Evolutionary conservation across 1,284 basidiomycete genomes (phyloP), one percentile per base, ranked within the genome.

Genomic region (Rhizoctonia solani): DNA sequence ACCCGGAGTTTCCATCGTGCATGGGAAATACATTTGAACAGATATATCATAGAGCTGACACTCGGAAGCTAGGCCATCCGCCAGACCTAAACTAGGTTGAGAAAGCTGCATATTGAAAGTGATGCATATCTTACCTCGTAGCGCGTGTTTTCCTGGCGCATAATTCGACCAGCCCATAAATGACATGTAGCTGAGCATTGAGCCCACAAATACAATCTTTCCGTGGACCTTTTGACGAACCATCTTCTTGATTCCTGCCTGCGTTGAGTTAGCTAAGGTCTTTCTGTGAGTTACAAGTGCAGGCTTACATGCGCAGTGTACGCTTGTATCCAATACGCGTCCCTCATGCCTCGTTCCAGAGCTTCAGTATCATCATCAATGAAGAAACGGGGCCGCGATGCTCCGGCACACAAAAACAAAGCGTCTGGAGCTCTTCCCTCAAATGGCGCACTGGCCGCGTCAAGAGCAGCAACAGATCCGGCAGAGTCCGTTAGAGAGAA

Each of bases 91-190:
- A 37, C 21, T 4, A 21, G 3, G 68, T 70, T 78, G 75, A 74
- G 54, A 13, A n/a, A 19, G 25, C 2, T 30, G 8, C n/a, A 30
- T 19, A 27, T 16, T 16, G 47, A 32, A n/a, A 44, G 5, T 41
- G 27, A 8, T 42, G n/a, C 16, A 14, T 21, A 5, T 68, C 74
- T 54, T 72, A 92, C 93, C 95, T 79, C 94, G 81, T 14, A 98
- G 77, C 9, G 96, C 96, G 73, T 90, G 89, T 76, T 98, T 98
- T 54, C 87, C 90, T 0, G 95, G 93, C 1, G 91, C 81, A 76
- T 99, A 98, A 1, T 88, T 83, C 2, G 89, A 82, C 73, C 91
- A 98, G 0, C 96, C 95, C 16, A 92, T 80, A 55, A 98, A 82
- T 0, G 87, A 85, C 80, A 94, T 89, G 72, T 90, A 87, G 0